phyloP scores from a whole-genome alignment of 140 eudicot species.

The Erigeron philadelphicus region DNA sequence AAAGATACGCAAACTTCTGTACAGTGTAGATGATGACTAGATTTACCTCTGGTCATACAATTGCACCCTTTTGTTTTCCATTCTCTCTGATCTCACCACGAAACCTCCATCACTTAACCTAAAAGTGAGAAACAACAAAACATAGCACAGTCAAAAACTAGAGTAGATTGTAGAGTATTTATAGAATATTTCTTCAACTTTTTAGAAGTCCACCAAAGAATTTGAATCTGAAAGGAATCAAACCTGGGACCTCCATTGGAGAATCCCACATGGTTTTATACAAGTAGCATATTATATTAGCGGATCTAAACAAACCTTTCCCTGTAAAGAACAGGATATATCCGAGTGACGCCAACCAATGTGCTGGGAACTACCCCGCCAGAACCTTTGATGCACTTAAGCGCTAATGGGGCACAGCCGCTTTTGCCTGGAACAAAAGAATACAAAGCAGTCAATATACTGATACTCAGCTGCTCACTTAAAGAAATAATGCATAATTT shows the following conservation, averaged over 20 bases:
- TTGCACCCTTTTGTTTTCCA: conserved; percentile 62
- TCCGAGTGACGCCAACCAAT: conserved; percentile 66
- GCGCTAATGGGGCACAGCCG: conserved; percentile 63
- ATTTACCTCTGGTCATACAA: conserved; percentile 63
- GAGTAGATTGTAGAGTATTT: conserved; percentile 11
- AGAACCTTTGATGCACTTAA: conserved; percentile 68
- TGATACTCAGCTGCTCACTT: background rate
- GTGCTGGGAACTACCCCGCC: conserved; percentile 82
- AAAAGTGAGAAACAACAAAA: conserved; percentile 19
- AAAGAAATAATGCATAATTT: background rate
- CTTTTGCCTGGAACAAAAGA: conserved; percentile 48
- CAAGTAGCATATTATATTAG: too few species aligned
- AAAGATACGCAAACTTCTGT: background rate
- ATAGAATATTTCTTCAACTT: background rate
- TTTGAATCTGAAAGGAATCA: too few species aligned
- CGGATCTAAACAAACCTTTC: conserved; percentile 52
- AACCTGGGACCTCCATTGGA: too few species aligned
- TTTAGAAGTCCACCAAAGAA: too few species aligned
- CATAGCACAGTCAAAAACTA: background rate
- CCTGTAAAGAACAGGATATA: conserved; percentile 78
- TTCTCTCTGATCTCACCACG: conserved; percentile 77
- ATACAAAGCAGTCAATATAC: conserved; percentile 10
- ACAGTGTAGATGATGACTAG: conserved; percentile 15
- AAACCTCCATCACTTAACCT: conserved; percentile 65
- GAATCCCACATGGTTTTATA: too few species aligned